phyloP scores from a whole-genome alignment of 768 basidiomycete species.

The Lentinula guzmanii region DNA sequence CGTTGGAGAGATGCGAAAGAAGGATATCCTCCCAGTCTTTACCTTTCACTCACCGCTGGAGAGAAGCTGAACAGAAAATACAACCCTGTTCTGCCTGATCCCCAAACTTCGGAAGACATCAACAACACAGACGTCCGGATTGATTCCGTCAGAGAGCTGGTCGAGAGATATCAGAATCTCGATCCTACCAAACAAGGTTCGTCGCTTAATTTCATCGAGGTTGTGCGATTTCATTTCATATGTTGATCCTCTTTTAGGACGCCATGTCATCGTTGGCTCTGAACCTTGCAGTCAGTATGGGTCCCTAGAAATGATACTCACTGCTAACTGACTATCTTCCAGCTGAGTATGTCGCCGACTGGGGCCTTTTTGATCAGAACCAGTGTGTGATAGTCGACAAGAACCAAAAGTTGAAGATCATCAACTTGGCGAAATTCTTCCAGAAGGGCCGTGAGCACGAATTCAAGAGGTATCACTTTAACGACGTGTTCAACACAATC shows the following conservation, averaged over 20 bases:
- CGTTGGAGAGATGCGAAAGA: not conserved
- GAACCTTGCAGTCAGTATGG: not conserved
- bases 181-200: not conserved
- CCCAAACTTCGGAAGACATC: not conserved
- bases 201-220: not conserved
- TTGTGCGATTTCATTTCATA: not conserved
- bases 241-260: not conserved
- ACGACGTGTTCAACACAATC: not conserved
- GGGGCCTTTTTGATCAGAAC: not conserved
- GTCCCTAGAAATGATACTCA: not conserved
- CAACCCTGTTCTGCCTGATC: not conserved
- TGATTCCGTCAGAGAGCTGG: not conserved
- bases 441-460: not conserved
- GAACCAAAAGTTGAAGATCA: not conserved
- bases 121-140: not conserved
- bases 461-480: not conserved
- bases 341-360: not conserved
- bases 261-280: not conserved
- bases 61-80: slow-evolving; percentile 1
- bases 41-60: not conserved
- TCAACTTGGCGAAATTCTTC: not conserved
- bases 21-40: not conserved
- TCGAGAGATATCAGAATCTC: not conserved
- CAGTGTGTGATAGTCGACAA: not conserved
- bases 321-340: not conserved